These are phyloP conservation scores for Claviceps quebecensis DNA, from an alignment of 2,329 filamentous ascomycete genomes.

Conservation along the genomic window DNA sequence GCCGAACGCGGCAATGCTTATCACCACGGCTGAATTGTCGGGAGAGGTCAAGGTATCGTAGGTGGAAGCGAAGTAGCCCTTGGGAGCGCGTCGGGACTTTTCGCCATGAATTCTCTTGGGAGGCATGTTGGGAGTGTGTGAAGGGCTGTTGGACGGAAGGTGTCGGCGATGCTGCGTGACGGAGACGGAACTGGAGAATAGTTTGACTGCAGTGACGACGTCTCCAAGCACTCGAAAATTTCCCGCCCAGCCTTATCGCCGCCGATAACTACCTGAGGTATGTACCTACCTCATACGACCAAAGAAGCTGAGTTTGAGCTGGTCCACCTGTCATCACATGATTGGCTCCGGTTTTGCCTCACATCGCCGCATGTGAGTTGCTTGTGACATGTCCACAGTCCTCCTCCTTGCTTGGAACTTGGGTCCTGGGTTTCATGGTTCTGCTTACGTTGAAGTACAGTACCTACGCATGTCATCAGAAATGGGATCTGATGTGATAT, in stretches of 20 bases:
- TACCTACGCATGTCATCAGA: no score
- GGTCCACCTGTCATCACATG: slow-evolving; percentile 4
- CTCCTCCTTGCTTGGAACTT: no score
- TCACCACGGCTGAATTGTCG: slow-evolving; percentile 56
- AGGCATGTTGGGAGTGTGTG: slow-evolving; percentile 32
- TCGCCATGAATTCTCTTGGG: slow-evolving; percentile 46
- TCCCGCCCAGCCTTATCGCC: background rate
- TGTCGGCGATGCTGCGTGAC: background rate
- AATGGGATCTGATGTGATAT: no score
- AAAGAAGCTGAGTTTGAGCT: background rate
- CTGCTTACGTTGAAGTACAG: no score
- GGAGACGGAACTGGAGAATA: background rate
- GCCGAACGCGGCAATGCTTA: slow-evolving; percentile 53
- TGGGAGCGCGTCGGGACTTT: slow-evolving; percentile 27
- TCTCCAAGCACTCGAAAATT: background rate
- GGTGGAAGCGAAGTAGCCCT: slow-evolving; percentile 40
- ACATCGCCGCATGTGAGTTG: no score
- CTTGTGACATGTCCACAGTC: no score
- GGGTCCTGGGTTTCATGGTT: no score
- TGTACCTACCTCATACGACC: background rate
- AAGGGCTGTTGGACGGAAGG: background rate
- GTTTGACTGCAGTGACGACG: background rate
- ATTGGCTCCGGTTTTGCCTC: background rate
- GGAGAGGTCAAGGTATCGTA: slow-evolving; percentile 50
- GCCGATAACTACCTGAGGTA: background rate